Conservation (phyloP, 306 rosid genomes). For the Fagus crenata region DNA sequence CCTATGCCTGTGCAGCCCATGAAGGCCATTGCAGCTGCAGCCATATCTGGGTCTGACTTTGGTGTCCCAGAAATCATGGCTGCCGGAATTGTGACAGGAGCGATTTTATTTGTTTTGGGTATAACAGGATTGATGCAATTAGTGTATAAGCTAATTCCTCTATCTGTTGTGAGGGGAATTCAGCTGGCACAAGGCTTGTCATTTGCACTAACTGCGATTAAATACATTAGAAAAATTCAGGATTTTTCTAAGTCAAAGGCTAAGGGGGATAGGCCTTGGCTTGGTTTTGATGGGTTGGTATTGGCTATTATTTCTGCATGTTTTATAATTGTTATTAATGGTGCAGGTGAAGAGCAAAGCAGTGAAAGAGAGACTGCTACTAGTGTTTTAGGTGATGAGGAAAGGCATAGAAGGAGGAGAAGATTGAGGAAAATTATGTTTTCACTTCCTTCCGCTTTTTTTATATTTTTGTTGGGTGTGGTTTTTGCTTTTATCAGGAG, state of each 20-base stretch:
- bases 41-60: conserved; percentile 53
- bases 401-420: neutral
- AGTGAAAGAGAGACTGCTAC: neutral
- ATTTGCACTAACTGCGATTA: conserved; percentile 63
- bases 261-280: conserved; percentile 42
- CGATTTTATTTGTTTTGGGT: conserved; percentile 46
- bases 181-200: conserved; percentile 82
- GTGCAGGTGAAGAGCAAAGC: conserved; percentile 50
- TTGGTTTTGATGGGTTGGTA: conserved; percentile 73
- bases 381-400: conserved; percentile 10
- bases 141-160: conserved; percentile 56
- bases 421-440: conserved; percentile 35
- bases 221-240: conserved; percentile 53
- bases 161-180: conserved; percentile 66
- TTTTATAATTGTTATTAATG: conserved; percentile 56
- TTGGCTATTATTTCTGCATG: conserved; percentile 51
- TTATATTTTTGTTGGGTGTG: conserved; percentile 57
- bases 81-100: conserved; percentile 69
- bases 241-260: conserved; percentile 53
- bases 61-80: conserved; percentile 72
- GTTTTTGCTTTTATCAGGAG: conserved; percentile 54
- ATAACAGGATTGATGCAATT: conserved; percentile 60
- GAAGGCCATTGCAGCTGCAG: conserved; percentile 72
- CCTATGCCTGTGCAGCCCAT: conserved; percentile 92
- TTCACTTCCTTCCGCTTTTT: conserved; percentile 68